Evolutionary conservation across 1,284 basidiomycete species (phyloP).

Genomic region (Tremellales sp.): DNA sequence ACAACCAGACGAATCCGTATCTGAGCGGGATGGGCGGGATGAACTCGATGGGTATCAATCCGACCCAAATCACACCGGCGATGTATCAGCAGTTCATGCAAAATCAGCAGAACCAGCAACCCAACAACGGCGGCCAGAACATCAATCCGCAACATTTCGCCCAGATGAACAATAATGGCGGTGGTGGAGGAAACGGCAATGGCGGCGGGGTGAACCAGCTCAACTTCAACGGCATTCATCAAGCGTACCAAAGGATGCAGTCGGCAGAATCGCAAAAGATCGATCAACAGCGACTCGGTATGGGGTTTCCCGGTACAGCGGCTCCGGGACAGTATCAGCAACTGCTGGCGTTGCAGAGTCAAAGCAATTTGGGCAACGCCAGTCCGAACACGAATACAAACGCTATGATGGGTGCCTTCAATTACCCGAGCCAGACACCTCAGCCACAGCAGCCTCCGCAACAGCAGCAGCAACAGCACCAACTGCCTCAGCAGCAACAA

Average conservation of each 20-base stretch:
- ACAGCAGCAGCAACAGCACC: constrained; percentile 5
- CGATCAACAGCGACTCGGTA: constrained; percentile 6
- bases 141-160: neutral
- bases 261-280: constrained; percentile 8
- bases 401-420: neutral
- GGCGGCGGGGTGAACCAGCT: neutral
- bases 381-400: neutral
- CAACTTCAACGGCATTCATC: constrained; percentile 1
- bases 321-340: constrained; percentile 1
- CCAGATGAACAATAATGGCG: constrained; percentile 1
- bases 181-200: constrained; percentile 10
- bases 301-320: constrained; percentile 8
- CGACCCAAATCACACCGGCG: neutral
- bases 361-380: neutral
- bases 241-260: constrained; percentile 8
- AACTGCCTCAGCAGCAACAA: constrained; percentile 8
- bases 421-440: neutral
- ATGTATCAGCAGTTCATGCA: neutral
- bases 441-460: constrained; percentile 2
- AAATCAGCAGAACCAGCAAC: neutral
- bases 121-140: neutral
- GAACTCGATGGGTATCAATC: neutral
- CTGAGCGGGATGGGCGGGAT: neutral
- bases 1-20: neutral
- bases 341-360: neutral